Evolutionary conservation across 2,329 filamentous ascomycete species (phyloP).

Genomic region (Penicillium sp.): DNA sequence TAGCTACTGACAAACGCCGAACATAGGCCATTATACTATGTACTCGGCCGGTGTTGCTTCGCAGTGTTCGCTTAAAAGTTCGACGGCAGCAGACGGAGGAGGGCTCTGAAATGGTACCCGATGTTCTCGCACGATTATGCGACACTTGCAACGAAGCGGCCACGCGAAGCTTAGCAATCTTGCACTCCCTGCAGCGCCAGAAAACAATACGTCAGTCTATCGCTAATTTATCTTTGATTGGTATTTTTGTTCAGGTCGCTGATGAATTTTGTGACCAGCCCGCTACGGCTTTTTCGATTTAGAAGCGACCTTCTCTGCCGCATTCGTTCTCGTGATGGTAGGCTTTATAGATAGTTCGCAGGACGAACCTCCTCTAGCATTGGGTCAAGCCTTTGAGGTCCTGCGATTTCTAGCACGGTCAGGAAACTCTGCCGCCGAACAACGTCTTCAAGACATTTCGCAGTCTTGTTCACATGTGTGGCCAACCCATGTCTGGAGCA

Average conservation of each 20-base stretch:
- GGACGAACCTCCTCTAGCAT: conserved; percentile 11
- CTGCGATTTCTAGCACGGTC: conserved; percentile 20
- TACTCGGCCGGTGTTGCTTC: conserved; percentile 23
- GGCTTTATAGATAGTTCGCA: conserved; percentile 17
- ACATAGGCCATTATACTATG: conserved; percentile 27
- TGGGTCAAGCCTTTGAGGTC: conserved; percentile 20
- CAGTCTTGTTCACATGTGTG: conserved; percentile 23
- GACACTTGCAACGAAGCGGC: conserved; percentile 28
- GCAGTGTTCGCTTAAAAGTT: conserved; percentile 20
- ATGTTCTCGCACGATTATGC: conserved; percentile 16
- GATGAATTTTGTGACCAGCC: not conserved
- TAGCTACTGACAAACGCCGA: not conserved
- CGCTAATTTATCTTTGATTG: not conserved
- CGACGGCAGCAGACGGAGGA: conserved; percentile 10
- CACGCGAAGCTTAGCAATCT: conserved; percentile 23
- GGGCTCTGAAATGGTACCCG: conserved; percentile 5
- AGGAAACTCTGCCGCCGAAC: conserved; percentile 23
- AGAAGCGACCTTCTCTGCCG: conserved; percentile 28
- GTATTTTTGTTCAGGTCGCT: not conserved
- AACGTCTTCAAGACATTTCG: conserved; percentile 22
- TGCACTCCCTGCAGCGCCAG: conserved; percentile 19
- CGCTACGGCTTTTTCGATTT: conserved; percentile 29
- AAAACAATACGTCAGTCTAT: conserved; percentile 21
- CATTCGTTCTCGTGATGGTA: conserved; percentile 27
- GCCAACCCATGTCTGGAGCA: conserved; percentile 14